A percentile compares a stretch with the other conserved stretches of the same genome.
These are phyloP conservation scores for Amanita molliuscula DNA, from an alignment of 768 basidiomycete species.

Conservation along the genomic window DNA sequence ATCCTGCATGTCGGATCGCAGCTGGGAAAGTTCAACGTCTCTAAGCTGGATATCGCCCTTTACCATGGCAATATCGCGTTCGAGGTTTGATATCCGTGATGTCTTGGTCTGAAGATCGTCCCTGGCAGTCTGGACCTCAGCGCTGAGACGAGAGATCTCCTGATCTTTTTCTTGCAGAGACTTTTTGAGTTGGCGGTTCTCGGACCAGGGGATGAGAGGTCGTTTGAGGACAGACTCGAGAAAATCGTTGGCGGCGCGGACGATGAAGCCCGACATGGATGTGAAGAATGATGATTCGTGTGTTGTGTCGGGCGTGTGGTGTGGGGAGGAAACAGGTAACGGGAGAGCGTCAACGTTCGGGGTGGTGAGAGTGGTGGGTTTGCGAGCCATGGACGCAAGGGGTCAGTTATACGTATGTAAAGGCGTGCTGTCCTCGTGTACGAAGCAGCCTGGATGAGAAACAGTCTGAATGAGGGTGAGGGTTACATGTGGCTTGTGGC, in stretches of 20 bases:
- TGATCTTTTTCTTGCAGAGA: not conserved
- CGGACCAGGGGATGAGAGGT: constrained; percentile 2
- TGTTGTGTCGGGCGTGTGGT: not conserved
- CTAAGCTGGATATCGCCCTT: not conserved
- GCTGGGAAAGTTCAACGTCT: not conserved
- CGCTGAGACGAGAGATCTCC: not conserved
- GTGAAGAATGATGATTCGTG: not conserved
- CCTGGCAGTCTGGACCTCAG: not conserved
- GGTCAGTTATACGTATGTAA: constrained; percentile 3
- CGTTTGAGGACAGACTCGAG: constrained; percentile 5
- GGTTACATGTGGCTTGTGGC: constrained; percentile 1
- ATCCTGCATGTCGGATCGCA: constrained; percentile 2
- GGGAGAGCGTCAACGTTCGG: not conserved
- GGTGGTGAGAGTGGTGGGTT: not conserved
- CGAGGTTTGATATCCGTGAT: not conserved
- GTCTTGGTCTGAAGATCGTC: not conserved
- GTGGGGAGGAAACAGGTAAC: not conserved
- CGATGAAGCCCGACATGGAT: constrained; percentile 4
- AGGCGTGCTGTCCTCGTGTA: constrained; percentile 4
- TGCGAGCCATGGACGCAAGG: not conserved
- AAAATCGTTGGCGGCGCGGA: constrained; percentile 5
- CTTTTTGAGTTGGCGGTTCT: constrained; percentile 5
- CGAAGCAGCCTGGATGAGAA: not conserved
- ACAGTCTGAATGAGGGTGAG: not conserved
- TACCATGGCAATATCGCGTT: not conserved